These are phyloP conservation scores for Pleurotus pulmonarius DNA, from an alignment of 768 basidiomycete species.

Conservation along the genomic window DNA sequence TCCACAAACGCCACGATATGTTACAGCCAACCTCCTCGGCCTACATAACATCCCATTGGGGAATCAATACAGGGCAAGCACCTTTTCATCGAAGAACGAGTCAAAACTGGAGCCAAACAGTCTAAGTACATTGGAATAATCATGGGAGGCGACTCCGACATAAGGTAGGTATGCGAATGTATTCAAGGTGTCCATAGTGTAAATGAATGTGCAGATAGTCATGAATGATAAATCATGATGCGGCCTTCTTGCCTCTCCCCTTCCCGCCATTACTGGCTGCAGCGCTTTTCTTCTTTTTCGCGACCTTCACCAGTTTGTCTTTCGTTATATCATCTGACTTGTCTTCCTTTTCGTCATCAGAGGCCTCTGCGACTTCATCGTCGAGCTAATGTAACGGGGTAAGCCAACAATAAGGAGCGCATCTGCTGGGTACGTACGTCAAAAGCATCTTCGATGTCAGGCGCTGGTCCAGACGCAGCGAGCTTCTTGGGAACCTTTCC, in stretches of 20 bases:
- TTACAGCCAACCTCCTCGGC: too few relatives aligned
- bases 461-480: conserved; percentile 58
- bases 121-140: too few relatives aligned
- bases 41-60: too few relatives aligned
- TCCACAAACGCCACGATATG: too few relatives aligned
- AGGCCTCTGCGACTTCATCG: conserved; percentile 45
- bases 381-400: conserved; percentile 20
- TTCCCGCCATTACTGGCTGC: neutral
- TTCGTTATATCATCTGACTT: conserved; percentile 26
- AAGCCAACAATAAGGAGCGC: neutral
- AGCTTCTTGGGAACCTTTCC: conserved; percentile 82
- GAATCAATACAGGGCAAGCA: too few relatives aligned
- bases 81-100: too few relatives aligned
- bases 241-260: neutral
- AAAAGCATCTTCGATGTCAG: conserved; percentile 91
- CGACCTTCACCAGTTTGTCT: conserved; percentile 34
- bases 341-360: conserved; percentile 44
- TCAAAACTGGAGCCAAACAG: too few relatives aligned
- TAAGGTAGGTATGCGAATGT: too few relatives aligned
- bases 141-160: too few relatives aligned
- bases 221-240: too few relatives aligned
- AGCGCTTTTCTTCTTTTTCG: conserved; percentile 29
- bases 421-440: conserved; percentile 47
- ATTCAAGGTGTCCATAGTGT: too few relatives aligned
- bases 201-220: too few relatives aligned